Evolutionary conservation across 2,329 filamentous ascomycete species (phyloP).

Genomic region (Fusarium lateritium): DNA sequence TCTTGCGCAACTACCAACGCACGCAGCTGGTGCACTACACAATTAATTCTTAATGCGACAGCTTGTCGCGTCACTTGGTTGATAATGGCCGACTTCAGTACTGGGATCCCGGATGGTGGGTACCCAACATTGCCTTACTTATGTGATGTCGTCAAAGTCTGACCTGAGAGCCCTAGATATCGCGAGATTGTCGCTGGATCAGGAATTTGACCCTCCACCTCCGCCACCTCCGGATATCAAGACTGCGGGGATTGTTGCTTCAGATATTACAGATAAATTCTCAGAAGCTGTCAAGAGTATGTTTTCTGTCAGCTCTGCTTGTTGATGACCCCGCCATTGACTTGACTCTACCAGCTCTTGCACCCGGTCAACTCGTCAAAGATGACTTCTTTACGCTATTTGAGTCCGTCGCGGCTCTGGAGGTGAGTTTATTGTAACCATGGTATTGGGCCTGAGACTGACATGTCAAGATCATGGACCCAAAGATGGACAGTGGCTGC

Average conservation of each 20-base stretch:
- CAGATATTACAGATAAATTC: conserved; percentile 73
- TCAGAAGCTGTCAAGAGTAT: conserved; percentile 66
- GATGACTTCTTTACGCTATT: conserved; percentile 96
- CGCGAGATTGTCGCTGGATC: conserved; percentile 58
- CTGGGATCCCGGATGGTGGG: conserved; percentile 56
- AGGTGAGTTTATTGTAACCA: conserved; percentile 62
- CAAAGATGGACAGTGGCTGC: conserved; percentile 98
- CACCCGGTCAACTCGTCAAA: conserved; percentile 88
- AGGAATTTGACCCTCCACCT: conserved; percentile 50
- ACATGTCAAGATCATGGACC: conserved; percentile 89
- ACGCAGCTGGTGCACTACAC: conserved; percentile 4
- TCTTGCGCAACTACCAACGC: not conserved
- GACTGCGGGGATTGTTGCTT: conserved; percentile 66
- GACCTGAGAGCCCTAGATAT: conserved; percentile 55
- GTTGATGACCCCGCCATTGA: conserved; percentile 30
- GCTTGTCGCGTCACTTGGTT: conserved; percentile 12
- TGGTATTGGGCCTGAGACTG: not conserved
- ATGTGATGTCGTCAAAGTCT: conserved; percentile 44
- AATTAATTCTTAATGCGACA: conserved; percentile 36
- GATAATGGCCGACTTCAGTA: conserved; percentile 56
- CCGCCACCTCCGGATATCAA: conserved; percentile 58
- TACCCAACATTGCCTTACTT: conserved; percentile 29
- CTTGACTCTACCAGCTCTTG: conserved; percentile 70
- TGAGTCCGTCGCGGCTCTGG: conserved; percentile 90
- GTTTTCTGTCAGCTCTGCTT: conserved; percentile 38